Conservation (phyloP, 176 grass and related monocot genomes). For the Neostapfia colusana region DNA sequence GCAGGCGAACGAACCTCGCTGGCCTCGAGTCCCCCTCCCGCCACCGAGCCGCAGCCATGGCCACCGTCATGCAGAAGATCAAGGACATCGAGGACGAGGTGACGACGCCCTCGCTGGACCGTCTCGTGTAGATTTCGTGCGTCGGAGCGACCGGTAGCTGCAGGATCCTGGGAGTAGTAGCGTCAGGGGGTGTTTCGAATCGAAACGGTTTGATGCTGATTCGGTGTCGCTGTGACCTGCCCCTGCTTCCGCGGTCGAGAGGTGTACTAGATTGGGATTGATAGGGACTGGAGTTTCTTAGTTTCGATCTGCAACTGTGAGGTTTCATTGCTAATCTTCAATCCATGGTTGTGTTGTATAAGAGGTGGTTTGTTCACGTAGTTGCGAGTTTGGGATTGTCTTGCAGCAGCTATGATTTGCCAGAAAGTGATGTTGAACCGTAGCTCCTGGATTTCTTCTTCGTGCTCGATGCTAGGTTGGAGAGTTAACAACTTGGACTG, state of each 20-base stretch:
- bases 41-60: constrained; percentile 46
- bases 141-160: background rate
- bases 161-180: too few species aligned
- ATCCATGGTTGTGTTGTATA: too few species aligned
- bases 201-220: constrained; percentile 4
- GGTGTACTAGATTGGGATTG: background rate
- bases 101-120: background rate
- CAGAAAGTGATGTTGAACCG: background rate
- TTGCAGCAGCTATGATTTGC: background rate
- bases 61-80: constrained; percentile 99
- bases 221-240: background rate
- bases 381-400: background rate
- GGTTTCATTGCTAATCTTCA: background rate
- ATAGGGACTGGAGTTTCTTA: background rate
- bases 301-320: background rate
- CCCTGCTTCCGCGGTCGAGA: background rate
- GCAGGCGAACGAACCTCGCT: too few species aligned
- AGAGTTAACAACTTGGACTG: background rate
- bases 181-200: background rate
- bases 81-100: constrained; percentile 99
- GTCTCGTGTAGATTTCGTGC: background rate
- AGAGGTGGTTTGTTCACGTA: background rate
- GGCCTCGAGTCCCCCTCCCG: too few species aligned
- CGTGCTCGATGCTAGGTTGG: background rate
- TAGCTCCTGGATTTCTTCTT: background rate